Evolutionary conservation across 2,329 filamentous ascomycete genomes (phyloP), one percentile per base, ranked within the genome.

Genomic region (Aureobasidium sp.): DNA sequence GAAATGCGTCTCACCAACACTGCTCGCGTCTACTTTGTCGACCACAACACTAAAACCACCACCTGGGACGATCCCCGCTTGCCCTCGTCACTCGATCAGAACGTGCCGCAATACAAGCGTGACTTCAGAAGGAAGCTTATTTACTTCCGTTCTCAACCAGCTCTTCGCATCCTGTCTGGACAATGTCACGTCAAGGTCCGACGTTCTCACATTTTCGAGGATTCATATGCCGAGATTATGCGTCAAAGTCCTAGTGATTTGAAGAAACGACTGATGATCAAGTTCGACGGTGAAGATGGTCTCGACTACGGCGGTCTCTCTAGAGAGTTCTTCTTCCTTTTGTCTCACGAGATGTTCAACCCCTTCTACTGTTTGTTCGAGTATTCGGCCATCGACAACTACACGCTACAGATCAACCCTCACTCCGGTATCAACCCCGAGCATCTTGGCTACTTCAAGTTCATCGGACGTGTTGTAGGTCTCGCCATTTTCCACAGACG

Each of bases 321-420:
- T 39, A 85, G 92, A 83, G 94, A 99, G 77, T 99, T 99, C 81
- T 99, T 99, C 82, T 99, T 99, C 85, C 81, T 99, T 44, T 85
- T 99, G 61, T 97, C 93, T 17, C 94, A 99, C 78, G 94, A 99
- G 80, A 99, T 99, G 94, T 99, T 99, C 80, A 99, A 99, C 76
- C 94, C 94, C 35, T 99, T 99, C 79, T 99, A 99, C 80, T 99
- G 94, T 75, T 82, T 99, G 60, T 99, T 99, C 80, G 94, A 99
- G 78, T 99, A 99, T 77, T 97, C 94, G 29, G 94, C 94, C 42
- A 94, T 99, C 80, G 94, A 99, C 85, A 99, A 99, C 79, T 99
- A 99, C 79, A 99, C 94, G 33, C 88, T 99, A 61, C 94, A 99
- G 78, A 99, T 99, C 80, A 99, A 99, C 79, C 94, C 94, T 49